phyloP scores from a whole-genome alignment of 495 filamentous ascomycete species.

The Xylaria curta region DNA sequence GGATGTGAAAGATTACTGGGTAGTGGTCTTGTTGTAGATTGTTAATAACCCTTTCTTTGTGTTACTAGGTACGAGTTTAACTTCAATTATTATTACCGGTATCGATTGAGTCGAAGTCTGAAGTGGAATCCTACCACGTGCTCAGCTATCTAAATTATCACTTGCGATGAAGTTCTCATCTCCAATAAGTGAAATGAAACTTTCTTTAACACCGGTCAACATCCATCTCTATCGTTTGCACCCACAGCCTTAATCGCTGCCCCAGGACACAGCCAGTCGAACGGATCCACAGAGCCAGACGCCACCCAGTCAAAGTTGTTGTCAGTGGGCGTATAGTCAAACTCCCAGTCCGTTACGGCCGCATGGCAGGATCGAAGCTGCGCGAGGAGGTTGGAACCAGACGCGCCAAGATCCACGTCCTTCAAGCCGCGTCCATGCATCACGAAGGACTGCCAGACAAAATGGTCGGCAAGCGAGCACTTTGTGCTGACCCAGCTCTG shows the following conservation, averaged over 20 bases:
- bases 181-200: neutral
- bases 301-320: slow-evolving; percentile 15
- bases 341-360: slow-evolving; percentile 4
- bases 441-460: neutral
- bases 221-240: neutral
- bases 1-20: neutral
- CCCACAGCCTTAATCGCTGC: neutral
- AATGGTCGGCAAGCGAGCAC: neutral
- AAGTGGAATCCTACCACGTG: neutral
- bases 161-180: neutral
- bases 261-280: neutral
- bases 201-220: neutral
- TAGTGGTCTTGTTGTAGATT: neutral
- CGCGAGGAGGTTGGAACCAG: neutral
- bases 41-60: neutral
- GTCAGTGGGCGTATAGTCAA: slow-evolving; percentile 17
- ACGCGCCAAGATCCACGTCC: neutral
- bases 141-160: neutral
- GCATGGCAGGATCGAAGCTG: neutral
- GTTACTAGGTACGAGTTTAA: neutral
- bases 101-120: neutral
- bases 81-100: neutral
- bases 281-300: neutral
- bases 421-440: slow-evolving; percentile 19
- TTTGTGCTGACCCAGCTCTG: slow-evolving; percentile 13